phyloP scores from a whole-genome alignment of 106 monocot genomes.

The Dendrobium huoshanense region DNA sequence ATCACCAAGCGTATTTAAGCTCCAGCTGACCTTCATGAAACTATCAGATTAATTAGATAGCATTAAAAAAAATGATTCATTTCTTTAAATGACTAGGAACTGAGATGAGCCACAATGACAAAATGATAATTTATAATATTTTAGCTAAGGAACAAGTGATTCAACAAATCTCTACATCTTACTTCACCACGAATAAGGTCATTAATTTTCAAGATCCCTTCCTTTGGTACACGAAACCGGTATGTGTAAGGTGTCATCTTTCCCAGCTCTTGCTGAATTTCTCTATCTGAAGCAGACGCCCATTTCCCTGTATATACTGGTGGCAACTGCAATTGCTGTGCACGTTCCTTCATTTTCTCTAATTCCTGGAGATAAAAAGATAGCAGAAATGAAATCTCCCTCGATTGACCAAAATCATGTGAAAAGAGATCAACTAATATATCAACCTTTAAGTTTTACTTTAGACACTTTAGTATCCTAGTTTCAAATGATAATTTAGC shows the following conservation, averaged over 20 bases:
- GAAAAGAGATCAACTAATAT: neutral
- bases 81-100: neutral
- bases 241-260: conserved; percentile 90
- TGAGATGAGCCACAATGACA: neutral
- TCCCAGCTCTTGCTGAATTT: conserved; percentile 69
- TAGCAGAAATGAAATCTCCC: neutral
- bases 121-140: neutral
- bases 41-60: conserved; percentile 39
- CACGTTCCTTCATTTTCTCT: conserved; percentile 90
- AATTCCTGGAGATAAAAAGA: conserved; percentile 51
- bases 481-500: neutral
- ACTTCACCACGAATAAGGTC: conserved; percentile 98
- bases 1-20: conserved; percentile 88
- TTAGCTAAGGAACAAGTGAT: neutral
- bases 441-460: neutral
- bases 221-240: conserved; percentile 88
- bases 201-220: conserved; percentile 74
- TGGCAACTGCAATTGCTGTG: conserved; percentile 81
- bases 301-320: conserved; percentile 96
- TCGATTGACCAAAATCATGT: neutral
- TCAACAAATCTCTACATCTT: conserved; percentile 18
- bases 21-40: conserved; percentile 96
- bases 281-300: conserved; percentile 73
- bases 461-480: neutral
- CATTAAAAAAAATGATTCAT: conserved; percentile 1